Base-by-base conservation (phyloP, 345 rosid genomes). In the Dipteronia dyeriana region DNA sequence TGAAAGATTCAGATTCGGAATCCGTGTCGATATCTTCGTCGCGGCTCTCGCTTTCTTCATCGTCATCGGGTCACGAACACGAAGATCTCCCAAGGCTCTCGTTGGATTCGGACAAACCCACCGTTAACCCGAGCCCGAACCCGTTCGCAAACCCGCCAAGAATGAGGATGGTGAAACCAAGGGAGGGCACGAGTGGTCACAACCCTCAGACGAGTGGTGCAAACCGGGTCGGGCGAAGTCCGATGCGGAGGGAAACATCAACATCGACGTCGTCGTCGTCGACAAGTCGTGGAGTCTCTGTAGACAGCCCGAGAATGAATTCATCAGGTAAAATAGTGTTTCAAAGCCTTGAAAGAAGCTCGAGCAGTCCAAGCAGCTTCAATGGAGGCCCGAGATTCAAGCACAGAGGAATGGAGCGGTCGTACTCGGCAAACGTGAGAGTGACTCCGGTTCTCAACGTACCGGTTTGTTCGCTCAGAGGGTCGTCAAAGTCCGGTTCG, bases 351-450 rank as follows among this genome's bases (percentile, higher is more conserved):
- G 98, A 89, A 85, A 87, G 99, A 84, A 96, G 99, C 73, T 92
- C 98, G 0, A 96, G 99, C 73, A 96, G 98, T 82, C 99, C 99
- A 7, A 92, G 99, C 56, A 92, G 90, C 79, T 94, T 94, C 82
- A 95, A 93, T 11, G 98, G 98, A 17, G 97, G 97, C 7, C 95
- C 95, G 2, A 91, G 91, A 57, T 77, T 76, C 76, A 92, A 92
- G 76, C 91, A 90, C 70, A 86, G 93, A 71, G 97, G 97, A 2
- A 88, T 96, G 92, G 98, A 92, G 83, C 85, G 98, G 79, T 96
- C 97, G 25, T 88, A 96, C 79, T 94, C 98, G 0, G 95, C 98
- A 12, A 93, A 94, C 26, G 91, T 91, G 10, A 76, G 96, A 43
- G 76, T 91, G 71, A 84, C 84, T 34, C 93, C 93, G 75, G 93